A percentile compares a stretch with the other conserved stretches of the same genome.
These are phyloP conservation scores for Dimargaris cristalligena DNA, from an alignment of 192 early-diverging fungal species.

Conservation along the genomic window DNA sequence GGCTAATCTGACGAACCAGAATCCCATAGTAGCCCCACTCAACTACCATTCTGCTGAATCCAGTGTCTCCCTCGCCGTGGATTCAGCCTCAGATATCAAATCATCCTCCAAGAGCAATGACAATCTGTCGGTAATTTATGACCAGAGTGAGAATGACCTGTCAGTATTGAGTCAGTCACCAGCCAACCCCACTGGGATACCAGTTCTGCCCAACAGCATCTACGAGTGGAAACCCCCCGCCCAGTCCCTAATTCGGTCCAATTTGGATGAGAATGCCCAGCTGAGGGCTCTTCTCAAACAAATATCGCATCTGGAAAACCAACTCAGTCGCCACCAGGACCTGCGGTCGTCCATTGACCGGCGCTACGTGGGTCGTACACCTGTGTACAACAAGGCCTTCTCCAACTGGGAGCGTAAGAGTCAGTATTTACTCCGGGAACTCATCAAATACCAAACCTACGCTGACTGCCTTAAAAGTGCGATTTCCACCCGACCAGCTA, in stretches of 20 bases:
- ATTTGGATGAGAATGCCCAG: slow-evolving; percentile 34
- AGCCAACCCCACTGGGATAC: too few species aligned
- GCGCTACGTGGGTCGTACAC: slow-evolving; percentile 40
- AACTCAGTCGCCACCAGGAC: slow-evolving; percentile 52
- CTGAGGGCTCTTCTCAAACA: slow-evolving; percentile 44
- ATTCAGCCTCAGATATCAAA: slow-evolving; percentile 4
- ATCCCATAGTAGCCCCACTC: neutral
- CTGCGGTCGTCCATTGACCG: slow-evolving; percentile 29
- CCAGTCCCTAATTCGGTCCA: slow-evolving; percentile 31
- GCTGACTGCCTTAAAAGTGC: slow-evolving; percentile 53
- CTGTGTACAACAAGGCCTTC: slow-evolving; percentile 43
- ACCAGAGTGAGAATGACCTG: too few species aligned
- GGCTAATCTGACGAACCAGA: neutral
- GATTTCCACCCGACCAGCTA: slow-evolving; percentile 15
- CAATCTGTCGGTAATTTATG: neutral
- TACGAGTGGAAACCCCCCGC: slow-evolving; percentile 31
- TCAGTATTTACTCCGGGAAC: slow-evolving; percentile 59
- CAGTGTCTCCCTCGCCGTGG: neutral
- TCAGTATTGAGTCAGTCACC: too few species aligned
- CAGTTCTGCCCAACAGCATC: slow-evolving; percentile 17
- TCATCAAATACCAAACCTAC: slow-evolving; percentile 71
- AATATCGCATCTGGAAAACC: slow-evolving; percentile 40
- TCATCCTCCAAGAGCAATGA: neutral
- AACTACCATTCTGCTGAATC: slow-evolving; percentile 6
- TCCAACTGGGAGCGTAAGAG: slow-evolving; percentile 69